Percentiles rank a stretch among this genome's conserved stretches.
Conservation (phyloP, 2,329 filamentous ascomycete genomes). For the Anisogramma anomala region DNA sequence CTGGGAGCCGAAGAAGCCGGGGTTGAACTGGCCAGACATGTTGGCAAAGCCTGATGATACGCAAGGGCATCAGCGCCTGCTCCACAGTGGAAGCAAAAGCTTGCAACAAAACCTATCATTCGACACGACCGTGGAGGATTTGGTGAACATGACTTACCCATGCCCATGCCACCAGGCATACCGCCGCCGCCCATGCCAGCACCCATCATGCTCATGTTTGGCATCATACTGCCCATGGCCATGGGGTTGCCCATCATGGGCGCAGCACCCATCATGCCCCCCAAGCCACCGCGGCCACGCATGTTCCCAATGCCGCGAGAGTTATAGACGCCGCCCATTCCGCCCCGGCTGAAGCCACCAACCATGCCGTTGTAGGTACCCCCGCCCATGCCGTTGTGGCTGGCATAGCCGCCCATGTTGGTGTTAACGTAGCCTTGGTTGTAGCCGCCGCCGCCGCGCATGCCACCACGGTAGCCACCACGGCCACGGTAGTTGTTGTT, state of each 20-base stretch:
- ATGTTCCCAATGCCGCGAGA: constrained; percentile 38
- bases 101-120: too few relatives aligned
- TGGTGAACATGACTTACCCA: constrained; percentile 35
- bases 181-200: constrained; percentile 39
- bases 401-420: constrained; percentile 11
- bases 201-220: constrained; percentile 32
- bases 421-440: constrained; percentile 34
- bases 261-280: constrained; percentile 45
- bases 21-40: constrained; percentile 60
- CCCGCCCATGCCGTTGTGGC: constrained; percentile 15
- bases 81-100: too few relatives aligned
- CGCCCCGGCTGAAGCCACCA: constrained; percentile 36
- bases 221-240: constrained; percentile 30
- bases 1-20: constrained; percentile 55
- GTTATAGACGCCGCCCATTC: constrained; percentile 41
- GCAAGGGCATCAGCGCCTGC: too few relatives aligned
- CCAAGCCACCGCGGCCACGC: constrained; percentile 37
- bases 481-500: constrained; percentile 30
- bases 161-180: constrained; percentile 42
- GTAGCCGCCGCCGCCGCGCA: constrained; percentile 25
- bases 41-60: constrained; percentile 48
- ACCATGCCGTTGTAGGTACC: constrained; percentile 41
- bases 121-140: too few relatives aligned
- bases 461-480: constrained; percentile 38
- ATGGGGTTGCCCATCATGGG: constrained; percentile 26